phyloP scores from a whole-genome alignment of 202 grass and related monocot species.

The Musa balbisiana region DNA sequence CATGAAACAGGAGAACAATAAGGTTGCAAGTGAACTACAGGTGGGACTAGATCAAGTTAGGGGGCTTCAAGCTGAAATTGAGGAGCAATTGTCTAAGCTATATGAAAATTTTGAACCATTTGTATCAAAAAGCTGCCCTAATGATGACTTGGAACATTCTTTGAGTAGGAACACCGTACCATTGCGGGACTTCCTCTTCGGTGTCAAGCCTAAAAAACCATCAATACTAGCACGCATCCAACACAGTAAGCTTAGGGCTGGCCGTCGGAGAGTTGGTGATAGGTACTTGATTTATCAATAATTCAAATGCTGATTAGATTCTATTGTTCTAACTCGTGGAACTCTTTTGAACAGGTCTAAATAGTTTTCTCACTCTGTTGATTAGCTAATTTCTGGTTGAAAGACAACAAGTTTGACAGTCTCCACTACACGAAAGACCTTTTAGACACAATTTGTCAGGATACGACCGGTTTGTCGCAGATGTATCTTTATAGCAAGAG shows the following conservation, averaged over 20 bases:
- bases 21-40: slow-evolving; percentile 3
- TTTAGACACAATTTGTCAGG: not conserved
- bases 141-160: slow-evolving; percentile 52
- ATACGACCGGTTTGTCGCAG: no score
- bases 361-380: not conserved
- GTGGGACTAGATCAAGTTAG: slow-evolving; percentile 3
- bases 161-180: slow-evolving; percentile 50
- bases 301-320: not conserved
- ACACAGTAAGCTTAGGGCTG: not conserved
- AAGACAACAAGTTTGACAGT: not conserved
- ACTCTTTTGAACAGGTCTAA: not conserved
- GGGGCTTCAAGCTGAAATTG: slow-evolving; percentile 3
- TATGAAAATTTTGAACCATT: slow-evolving; percentile 46
- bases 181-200: slow-evolving; percentile 73
- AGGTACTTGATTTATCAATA: not conserved
- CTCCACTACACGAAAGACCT: not conserved
- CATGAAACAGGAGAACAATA: slow-evolving; percentile 17
- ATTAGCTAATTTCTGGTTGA: not conserved
- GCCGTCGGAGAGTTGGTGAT: not conserved
- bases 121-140: slow-evolving; percentile 22
- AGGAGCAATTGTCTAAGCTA: slow-evolving; percentile 21
- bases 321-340: not conserved
- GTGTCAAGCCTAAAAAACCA: slow-evolving; percentile 49
- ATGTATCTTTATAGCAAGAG: not conserved
- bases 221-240: slow-evolving; percentile 51